A percentile compares a stretch with the other conserved stretches of the same genome.
Conservation (phyloP, 2,329 filamentous ascomycete species). For the Beauveria sp. region DNA sequence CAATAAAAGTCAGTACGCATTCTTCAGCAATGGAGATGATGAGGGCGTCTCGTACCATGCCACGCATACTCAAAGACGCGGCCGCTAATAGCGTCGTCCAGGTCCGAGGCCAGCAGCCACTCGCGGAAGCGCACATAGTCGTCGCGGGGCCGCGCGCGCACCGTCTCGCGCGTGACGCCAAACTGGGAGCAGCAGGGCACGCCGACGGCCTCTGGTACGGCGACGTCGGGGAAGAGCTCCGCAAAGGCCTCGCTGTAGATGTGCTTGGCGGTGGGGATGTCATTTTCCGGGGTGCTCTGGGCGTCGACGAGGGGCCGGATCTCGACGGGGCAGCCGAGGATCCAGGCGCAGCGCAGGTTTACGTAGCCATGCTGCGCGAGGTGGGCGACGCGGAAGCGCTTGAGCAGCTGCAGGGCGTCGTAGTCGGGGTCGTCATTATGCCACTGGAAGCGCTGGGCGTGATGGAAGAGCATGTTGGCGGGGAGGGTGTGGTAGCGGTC, state of each 20-base stretch:
- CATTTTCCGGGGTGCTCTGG: constrained; percentile 22
- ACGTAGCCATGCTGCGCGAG: constrained; percentile 49
- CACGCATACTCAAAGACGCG: constrained; percentile 58
- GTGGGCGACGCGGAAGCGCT: constrained; percentile 39
- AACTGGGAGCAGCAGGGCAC: constrained; percentile 61
- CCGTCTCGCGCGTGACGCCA: constrained; percentile 46
- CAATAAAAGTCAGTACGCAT: neutral
- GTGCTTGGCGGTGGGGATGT: constrained; percentile 30
- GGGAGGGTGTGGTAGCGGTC: constrained; percentile 41
- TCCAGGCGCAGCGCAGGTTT: constrained; percentile 53
- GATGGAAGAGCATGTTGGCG: constrained; percentile 37
- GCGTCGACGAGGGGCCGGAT: constrained; percentile 34
- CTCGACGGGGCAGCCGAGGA: constrained; percentile 46
- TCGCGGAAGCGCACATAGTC: constrained; percentile 51
- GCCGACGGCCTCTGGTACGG: constrained; percentile 43
- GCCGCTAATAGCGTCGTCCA: constrained; percentile 48
- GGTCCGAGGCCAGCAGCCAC: constrained; percentile 50
- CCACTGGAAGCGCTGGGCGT: constrained; percentile 42
- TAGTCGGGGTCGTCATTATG: constrained; percentile 48
- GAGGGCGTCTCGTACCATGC: constrained; percentile 41
- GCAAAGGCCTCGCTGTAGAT: constrained; percentile 35
- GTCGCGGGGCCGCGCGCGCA: constrained; percentile 38
- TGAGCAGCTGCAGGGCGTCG: constrained; percentile 45
- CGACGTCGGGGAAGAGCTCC: constrained; percentile 31
- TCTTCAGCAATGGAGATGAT: neutral